These are phyloP conservation scores for Ogataea polymorpha DNA, from an alignment of 805 yeast species.

Conservation along the genomic window DNA sequence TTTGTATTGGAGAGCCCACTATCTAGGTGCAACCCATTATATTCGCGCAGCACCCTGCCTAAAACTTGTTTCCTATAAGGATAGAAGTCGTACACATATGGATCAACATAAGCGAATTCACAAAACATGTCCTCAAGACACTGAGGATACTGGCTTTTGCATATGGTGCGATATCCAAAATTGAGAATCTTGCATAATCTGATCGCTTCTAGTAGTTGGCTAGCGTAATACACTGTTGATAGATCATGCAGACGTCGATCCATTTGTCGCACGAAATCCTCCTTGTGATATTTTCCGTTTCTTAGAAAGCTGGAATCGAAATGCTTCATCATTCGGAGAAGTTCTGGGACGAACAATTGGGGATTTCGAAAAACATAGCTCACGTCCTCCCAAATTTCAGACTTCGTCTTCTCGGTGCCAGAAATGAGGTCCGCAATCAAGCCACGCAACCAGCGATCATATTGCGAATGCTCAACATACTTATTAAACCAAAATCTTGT, in stretches of 20 bases:
- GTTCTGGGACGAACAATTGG: conserved; percentile 17
- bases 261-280: conserved; percentile 3
- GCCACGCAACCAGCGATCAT: neutral
- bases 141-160: conserved; percentile 2
- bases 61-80: conserved; percentile 10
- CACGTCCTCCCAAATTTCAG: neutral
- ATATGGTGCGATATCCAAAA: neutral
- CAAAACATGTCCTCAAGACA: conserved; percentile 17
- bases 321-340: conserved; percentile 20
- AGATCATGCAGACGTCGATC: conserved; percentile 11
- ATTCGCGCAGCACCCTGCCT: neutral
- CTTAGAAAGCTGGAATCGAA: conserved; percentile 5
- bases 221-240: conserved; percentile 16
- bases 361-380: neutral
- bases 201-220: conserved; percentile 19
- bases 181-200: conserved; percentile 9
- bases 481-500: neutral
- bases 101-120: conserved; percentile 20
- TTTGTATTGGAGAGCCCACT: conserved; percentile 1
- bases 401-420: neutral
- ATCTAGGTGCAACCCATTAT: conserved; percentile 6
- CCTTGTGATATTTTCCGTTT: neutral
- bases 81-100: conserved; percentile 23
- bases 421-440: neutral
- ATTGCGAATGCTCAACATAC: neutral